phyloP scores from a whole-genome alignment of 768 basidiomycete species.

The Kwoniella shandongensis region DNA sequence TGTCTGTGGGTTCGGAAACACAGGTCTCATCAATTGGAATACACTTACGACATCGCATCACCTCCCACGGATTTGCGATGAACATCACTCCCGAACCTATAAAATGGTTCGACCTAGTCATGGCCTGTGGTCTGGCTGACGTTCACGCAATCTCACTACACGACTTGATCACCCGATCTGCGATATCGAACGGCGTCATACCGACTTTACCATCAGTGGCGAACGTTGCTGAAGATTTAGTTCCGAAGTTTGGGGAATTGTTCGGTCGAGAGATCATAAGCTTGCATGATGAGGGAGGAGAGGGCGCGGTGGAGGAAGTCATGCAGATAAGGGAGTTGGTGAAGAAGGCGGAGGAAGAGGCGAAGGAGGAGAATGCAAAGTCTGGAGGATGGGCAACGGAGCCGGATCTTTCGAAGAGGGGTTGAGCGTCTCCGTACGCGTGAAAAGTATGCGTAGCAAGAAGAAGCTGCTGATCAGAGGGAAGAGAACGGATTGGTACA shows the following conservation, averaged over 20 bases:
- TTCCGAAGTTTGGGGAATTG: conserved; percentile 34
- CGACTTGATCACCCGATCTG: conserved; percentile 25
- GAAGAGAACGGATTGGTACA: too few relatives aligned
- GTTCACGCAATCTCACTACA: conserved; percentile 67
- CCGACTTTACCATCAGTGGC: conserved; percentile 18
- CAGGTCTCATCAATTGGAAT: conserved; percentile 90
- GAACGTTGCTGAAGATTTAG: conserved; percentile 30
- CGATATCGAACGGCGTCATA: background rate
- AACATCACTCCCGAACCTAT: conserved; percentile 81
- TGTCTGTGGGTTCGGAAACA: too few relatives aligned
- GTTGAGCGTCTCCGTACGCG: background rate
- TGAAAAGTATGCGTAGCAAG: too few relatives aligned
- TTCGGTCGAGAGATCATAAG: conserved; percentile 35
- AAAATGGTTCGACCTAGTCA: conserved; percentile 79
- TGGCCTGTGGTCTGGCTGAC: conserved; percentile 85
- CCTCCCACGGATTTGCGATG: conserved; percentile 90
- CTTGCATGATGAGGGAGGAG: conserved; percentile 8
- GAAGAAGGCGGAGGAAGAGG: conserved; percentile 36
- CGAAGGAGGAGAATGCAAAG: conserved; percentile 19
- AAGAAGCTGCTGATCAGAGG: too few relatives aligned
- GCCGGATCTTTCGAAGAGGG: conserved; percentile 28
- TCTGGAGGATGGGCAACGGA: conserved; percentile 36
- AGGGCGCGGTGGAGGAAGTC: conserved; percentile 22
- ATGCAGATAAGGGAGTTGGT: conserved; percentile 25
- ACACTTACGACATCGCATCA: conserved; percentile 89